Evolutionary conservation across 2,329 filamentous ascomycete species (phyloP).

Genomic region (Sphaerulina vaccinii): DNA sequence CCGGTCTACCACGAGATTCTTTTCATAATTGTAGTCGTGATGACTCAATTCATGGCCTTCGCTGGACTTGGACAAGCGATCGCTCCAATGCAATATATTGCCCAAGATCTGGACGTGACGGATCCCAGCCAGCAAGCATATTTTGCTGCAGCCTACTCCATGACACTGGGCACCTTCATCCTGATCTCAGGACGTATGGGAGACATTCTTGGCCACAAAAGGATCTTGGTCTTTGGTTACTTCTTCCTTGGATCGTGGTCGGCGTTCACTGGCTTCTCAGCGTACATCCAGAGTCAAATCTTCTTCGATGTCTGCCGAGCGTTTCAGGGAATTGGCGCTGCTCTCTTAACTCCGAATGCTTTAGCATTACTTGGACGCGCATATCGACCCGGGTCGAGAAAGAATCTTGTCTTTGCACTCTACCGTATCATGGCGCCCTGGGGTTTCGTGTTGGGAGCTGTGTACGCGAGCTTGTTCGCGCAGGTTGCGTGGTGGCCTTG

Average conservation of each 20-base stretch:
- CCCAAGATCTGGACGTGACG: constrained; percentile 40
- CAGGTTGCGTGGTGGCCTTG: constrained; percentile 38
- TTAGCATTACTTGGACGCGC: constrained; percentile 39
- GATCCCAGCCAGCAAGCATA: constrained; percentile 46
- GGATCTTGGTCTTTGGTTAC: constrained; percentile 43
- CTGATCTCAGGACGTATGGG: constrained; percentile 46
- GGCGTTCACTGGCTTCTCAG: constrained; percentile 41
- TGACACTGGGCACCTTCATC: constrained; percentile 48
- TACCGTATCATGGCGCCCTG: constrained; percentile 41
- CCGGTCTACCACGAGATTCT: constrained; percentile 27
- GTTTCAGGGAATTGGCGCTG: constrained; percentile 43
- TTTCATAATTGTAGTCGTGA: constrained; percentile 29
- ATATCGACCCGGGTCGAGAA: constrained; percentile 39
- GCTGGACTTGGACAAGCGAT: constrained; percentile 35
- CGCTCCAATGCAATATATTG: constrained; percentile 48
- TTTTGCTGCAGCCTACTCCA: constrained; percentile 45
- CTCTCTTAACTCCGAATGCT: constrained; percentile 40
- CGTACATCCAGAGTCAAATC: constrained; percentile 32
- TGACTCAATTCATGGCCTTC: constrained; percentile 33
- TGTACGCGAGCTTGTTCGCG: constrained; percentile 38
- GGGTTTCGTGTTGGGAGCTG: constrained; percentile 38
- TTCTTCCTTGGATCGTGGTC: constrained; percentile 44
- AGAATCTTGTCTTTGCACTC: constrained; percentile 41
- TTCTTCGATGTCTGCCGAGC: constrained; percentile 42
- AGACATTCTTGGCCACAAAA: constrained; percentile 45